Evolutionary conservation across 192 early-diverging fungal species (phyloP), one percentile per base, ranked within the genome.

Genomic region (Backusella mclennaniae): DNA sequence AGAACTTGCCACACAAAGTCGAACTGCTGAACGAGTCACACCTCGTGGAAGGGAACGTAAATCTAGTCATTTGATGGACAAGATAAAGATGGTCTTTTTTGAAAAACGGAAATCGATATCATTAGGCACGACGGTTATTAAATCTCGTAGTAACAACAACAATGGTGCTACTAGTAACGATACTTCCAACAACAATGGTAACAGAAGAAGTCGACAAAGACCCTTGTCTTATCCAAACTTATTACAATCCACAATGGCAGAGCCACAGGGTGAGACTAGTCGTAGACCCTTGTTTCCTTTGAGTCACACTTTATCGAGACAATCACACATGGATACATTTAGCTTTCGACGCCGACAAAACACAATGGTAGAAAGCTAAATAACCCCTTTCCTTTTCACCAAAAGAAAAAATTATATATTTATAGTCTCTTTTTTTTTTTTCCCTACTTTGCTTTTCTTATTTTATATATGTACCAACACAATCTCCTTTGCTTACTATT

Each of bases 31-130:
- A 63, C 56, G 56, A 63, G 56, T 63, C 56, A 69, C 39, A 33
- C 70, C 70, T 69, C 68, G 68, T 69, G 36, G 42, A 33, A 71
- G 74, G 26, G 68, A 71, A 33, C 42, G 74, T 31, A 36, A 66
- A 19, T 46, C 39, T 0, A 75, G 59, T 46, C 56, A 75, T 67
- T 38, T 79, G 14, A 70, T 79, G 66, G 78, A 75, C 38, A 79
- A 79, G 49, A 33, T 79, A 49, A 68, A 73, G 46, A 79, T 75
- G 78, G 78, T 67, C 8, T 75, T 79, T 71, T 79, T 73, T 59
- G 78, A 79, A 35, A 79, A 79, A 39, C 46, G 73, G 23, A 79
- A 75, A 70, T 74, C 78, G 11, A 52, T 39, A 11, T 21, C 36
- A 63, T 63, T 63, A 63, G 26, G 56, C 11, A 29, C n/a, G 21